Evolutionary conservation across 306 rosid genomes (phyloP).

Genomic region (Inga laurina): DNA sequence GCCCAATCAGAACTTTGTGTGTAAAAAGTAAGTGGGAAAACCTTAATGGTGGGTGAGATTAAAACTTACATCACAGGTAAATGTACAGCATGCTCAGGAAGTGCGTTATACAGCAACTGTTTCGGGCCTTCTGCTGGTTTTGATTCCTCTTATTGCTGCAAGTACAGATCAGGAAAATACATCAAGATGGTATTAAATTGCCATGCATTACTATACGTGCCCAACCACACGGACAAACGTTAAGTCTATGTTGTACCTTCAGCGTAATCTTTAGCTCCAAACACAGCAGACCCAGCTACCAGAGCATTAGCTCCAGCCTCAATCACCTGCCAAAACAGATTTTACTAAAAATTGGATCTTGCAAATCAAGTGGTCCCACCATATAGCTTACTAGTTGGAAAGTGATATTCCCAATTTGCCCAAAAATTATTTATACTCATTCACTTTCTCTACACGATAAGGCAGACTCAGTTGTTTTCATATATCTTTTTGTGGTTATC

Average conservation of each 20-base stretch:
- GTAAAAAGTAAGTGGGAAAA: neutral
- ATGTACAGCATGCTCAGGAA: constrained; percentile 28
- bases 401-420: neutral
- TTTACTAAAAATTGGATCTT: constrained; percentile 22
- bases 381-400: neutral
- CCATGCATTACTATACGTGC: neutral
- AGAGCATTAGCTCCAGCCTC: constrained; percentile 99
- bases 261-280: constrained; percentile 98
- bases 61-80: constrained; percentile 49
- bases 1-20: neutral
- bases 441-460: constrained; percentile 3
- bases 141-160: constrained; percentile 91
- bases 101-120: constrained; percentile 83
- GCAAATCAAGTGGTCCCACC: constrained; percentile 1
- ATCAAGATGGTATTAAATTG: constrained; percentile 30
- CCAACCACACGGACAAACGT: neutral
- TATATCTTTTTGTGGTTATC: neutral
- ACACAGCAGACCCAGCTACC: constrained; percentile 98
- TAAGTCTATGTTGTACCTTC: constrained; percentile 54
- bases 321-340: constrained; percentile 66
- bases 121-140: constrained; percentile 83
- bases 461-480: constrained; percentile 2
- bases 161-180: constrained; percentile 24
- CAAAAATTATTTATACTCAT: neutral
- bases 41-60: neutral